Evolutionary conservation across 805 yeast genomes (phyloP), one percentile per base, ranked within the genome.

Genomic region (Pichia pseudocactophila): DNA sequence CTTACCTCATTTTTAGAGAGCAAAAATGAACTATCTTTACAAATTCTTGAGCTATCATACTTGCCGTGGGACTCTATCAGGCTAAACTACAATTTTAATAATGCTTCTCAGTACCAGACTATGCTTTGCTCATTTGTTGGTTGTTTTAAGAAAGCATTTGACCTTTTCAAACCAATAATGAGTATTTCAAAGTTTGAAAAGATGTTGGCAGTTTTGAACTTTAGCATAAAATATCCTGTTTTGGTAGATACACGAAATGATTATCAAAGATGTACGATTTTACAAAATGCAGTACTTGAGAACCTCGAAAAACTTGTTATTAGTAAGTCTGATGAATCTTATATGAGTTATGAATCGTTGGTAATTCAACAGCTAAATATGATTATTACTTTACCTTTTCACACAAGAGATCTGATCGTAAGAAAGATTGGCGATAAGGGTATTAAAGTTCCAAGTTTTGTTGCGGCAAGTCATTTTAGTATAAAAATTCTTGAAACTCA

Each of bases 221-320:
- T 78, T 13, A 76, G 87, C 44, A 75, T 83, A 1, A 65, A 84
- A 33, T 87, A 82, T 57, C 95, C 94, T 1, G 69, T 82, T 11
- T 64, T 86, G 30, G 82, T 87, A 8, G 75, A 68, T 26, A 68
- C 67, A 48, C 66, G 66, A 28, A 57, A 63, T 4, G 96, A 87
- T 55, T 63, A 67, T 33, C 53, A 60, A 16, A 73, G 71, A 19
- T 75, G 78, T 40, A 74, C 96, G 0, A 67, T 70, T 9, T 62
- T 90, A 34, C 97, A 89, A 54, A 47, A 53, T 1, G 63, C 77
- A 0, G 77, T 85, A 1, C 54, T 85, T 25, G 64, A 64, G 1
- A 73, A 73, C 32, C 54, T 89, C 19, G 54, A 59, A 2, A 33
- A 17, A 2, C 61, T 53, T 52, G 50, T 15, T 15, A 56, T 41